A percentile compares a stretch with the other conserved stretches of the same genome.
These are phyloP conservation scores for Ambispora gerdemannii DNA, from an alignment of 192 early-diverging fungal genomes.

Conservation along the genomic window DNA sequence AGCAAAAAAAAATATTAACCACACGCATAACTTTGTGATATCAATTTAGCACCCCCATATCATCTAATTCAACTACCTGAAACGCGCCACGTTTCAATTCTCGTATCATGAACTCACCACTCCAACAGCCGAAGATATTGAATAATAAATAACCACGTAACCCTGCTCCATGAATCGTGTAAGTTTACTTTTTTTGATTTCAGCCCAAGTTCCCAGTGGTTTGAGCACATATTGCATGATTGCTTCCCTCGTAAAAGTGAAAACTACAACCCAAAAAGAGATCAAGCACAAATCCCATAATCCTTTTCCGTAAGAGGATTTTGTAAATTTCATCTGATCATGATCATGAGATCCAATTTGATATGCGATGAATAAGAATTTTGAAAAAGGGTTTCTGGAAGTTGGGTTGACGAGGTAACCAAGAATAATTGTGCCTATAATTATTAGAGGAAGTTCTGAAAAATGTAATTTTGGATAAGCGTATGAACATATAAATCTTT, in stretches of 20 bases:
- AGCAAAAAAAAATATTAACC: too few species aligned
- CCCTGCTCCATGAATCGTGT: slow-evolving; percentile 69
- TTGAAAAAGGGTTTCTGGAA: slow-evolving; percentile 19
- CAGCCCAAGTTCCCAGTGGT: slow-evolving; percentile 38
- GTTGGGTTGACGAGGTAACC: slow-evolving; percentile 1
- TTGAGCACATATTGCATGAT: slow-evolving; percentile 50
- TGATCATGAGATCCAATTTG: not conserved
- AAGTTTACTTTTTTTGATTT: slow-evolving; percentile 38
- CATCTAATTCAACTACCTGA: not conserved
- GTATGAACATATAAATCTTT: not conserved
- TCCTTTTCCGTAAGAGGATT: slow-evolving; percentile 51
- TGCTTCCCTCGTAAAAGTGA: slow-evolving; percentile 58
- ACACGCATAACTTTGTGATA: not conserved
- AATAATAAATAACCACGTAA: slow-evolving; percentile 69
- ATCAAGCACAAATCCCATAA: slow-evolving; percentile 61
- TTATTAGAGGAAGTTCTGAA: slow-evolving; percentile 17
- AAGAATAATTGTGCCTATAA: not conserved
- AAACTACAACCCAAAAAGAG: slow-evolving; percentile 60
- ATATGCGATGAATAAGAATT: slow-evolving; percentile 17
- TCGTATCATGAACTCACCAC: slow-evolving; percentile 46
- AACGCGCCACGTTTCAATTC: not conserved
- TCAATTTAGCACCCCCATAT: not conserved
- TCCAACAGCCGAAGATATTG: slow-evolving; percentile 53
- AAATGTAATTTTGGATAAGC: not conserved
- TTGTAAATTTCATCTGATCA: not conserved